Conservation (phyloP, 2,329 filamentous ascomycete genomes). For the Calonectria crousiana region DNA sequence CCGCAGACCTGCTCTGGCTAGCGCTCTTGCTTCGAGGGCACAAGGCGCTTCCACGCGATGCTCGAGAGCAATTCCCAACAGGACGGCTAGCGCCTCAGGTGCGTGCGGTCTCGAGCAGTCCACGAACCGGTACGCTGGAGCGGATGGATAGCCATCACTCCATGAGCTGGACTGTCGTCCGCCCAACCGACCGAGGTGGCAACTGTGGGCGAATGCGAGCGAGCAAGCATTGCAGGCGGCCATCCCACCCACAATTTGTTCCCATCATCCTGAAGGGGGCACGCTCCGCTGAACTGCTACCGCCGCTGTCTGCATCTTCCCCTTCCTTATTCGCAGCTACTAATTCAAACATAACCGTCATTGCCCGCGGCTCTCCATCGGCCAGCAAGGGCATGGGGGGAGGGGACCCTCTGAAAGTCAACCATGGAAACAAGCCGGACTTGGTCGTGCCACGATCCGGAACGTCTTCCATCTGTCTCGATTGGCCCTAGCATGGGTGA, state of each 20-base stretch:
- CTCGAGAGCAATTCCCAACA: slow-evolving; percentile 10
- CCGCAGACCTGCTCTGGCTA: neutral
- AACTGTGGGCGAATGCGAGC: neutral
- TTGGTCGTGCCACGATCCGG: slow-evolving; percentile 14
- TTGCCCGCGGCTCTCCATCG: neutral
- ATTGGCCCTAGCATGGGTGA: slow-evolving; percentile 22
- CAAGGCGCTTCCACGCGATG: neutral
- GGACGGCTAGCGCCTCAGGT: slow-evolving; percentile 27
- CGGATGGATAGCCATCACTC: slow-evolving; percentile 28
- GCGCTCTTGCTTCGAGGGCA: neutral
- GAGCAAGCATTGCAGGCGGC: neutral
- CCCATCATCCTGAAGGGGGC: neutral
- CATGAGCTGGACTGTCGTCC: slow-evolving; percentile 11
- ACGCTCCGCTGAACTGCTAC: neutral
- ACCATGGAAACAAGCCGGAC: slow-evolving; percentile 18
- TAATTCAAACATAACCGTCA: neutral
- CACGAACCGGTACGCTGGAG: slow-evolving; percentile 37
- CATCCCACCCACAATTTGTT: neutral
- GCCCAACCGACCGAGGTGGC: slow-evolving; percentile 1
- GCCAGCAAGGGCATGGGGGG: neutral
- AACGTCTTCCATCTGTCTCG: slow-evolving; percentile 24
- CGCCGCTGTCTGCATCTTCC: neutral
- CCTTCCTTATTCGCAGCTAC: neutral
- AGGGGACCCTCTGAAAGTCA: neutral
- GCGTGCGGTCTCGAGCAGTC: slow-evolving; percentile 35